Conservation (phyloP, 2,329 filamentous ascomycete genomes). For the Tricladium varicosporioides region DNA sequence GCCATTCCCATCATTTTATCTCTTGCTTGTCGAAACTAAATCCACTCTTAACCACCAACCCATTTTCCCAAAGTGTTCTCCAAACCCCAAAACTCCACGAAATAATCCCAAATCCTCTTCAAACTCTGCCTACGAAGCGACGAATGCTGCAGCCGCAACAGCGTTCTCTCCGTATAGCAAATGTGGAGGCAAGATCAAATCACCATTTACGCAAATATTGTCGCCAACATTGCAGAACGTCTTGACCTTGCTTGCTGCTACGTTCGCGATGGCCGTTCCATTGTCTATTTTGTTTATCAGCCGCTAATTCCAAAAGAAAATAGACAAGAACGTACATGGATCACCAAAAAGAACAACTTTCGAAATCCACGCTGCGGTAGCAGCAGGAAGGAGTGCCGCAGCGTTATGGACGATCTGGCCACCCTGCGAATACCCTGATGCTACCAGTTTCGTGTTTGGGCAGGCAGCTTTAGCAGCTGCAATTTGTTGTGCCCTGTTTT, state of each 20-base stretch:
- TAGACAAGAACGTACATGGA: slow-evolving; percentile 34
- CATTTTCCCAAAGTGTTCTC: no score
- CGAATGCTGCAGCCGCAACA: slow-evolving; percentile 38
- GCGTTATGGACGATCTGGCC: slow-evolving; percentile 44
- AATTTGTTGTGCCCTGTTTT: slow-evolving; percentile 32
- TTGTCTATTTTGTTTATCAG: slow-evolving; percentile 17
- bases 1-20: no score
- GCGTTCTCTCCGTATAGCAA: slow-evolving; percentile 39
- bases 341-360: slow-evolving; percentile 44
- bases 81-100: no score
- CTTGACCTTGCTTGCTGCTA: slow-evolving; percentile 32
- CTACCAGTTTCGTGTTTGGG: slow-evolving; percentile 38
- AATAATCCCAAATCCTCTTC: no score
- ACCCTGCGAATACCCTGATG: slow-evolving; percentile 44
- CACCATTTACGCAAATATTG: slow-evolving; percentile 47
- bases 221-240: slow-evolving; percentile 50
- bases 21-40: no score
- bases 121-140: slow-evolving; percentile 19
- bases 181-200: slow-evolving; percentile 41
- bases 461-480: slow-evolving; percentile 34
- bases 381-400: slow-evolving; percentile 32
- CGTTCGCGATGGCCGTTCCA: slow-evolving; percentile 22
- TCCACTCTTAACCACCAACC: no score
- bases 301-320: background rate
- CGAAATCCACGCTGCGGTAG: slow-evolving; percentile 33